Percentiles rank a stretch among this genome's conserved stretches.
Evolutionary conservation across 164 flowering plant genomes (phyloP).

Genomic region (Umbilicus rupestris): DNA sequence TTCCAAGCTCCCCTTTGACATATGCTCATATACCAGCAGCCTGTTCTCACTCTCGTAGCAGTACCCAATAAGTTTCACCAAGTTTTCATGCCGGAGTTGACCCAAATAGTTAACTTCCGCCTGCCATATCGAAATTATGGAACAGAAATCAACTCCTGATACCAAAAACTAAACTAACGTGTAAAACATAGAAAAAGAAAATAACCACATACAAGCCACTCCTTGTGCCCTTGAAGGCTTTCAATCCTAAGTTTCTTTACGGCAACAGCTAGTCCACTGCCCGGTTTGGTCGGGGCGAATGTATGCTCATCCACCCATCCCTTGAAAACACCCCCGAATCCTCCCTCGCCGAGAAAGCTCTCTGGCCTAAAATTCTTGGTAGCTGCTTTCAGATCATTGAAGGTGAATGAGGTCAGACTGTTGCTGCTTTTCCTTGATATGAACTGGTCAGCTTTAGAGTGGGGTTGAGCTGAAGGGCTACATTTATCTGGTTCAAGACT

Average conservation of each 20-base stretch:
- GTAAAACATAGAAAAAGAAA: background rate
- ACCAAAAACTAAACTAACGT: conserved; percentile 1
- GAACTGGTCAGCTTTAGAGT: conserved; percentile 18
- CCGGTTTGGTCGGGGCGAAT: conserved; percentile 48
- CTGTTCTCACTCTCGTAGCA: conserved; percentile 52
- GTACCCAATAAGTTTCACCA: conserved; percentile 62
- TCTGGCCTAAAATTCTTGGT: conserved; percentile 63
- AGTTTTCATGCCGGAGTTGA: conserved; percentile 56
- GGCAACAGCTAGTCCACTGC: conserved; percentile 62
- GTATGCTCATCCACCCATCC: conserved; percentile 74
- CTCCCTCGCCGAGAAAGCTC: conserved; percentile 77
- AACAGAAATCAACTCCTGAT: background rate
- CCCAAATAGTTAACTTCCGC: conserved; percentile 69
- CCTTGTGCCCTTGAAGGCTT: conserved; percentile 82
- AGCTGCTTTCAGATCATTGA: conserved; percentile 63
- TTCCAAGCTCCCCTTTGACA: conserved; percentile 84
- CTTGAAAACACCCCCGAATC: conserved; percentile 80
- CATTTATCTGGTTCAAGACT: background rate
- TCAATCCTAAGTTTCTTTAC: conserved; percentile 57
- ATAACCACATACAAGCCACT: conserved; percentile 66
- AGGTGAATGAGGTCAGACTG: conserved; percentile 49
- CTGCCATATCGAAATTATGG: conserved; percentile 22
- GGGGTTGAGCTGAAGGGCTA: background rate
- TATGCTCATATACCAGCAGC: conserved; percentile 73
- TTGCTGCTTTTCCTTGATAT: conserved; percentile 8